Evolutionary conservation across 2,329 filamentous ascomycete genomes (phyloP), one percentile per base, ranked within the genome.

Genomic region (Penicillium brasilianum): DNA sequence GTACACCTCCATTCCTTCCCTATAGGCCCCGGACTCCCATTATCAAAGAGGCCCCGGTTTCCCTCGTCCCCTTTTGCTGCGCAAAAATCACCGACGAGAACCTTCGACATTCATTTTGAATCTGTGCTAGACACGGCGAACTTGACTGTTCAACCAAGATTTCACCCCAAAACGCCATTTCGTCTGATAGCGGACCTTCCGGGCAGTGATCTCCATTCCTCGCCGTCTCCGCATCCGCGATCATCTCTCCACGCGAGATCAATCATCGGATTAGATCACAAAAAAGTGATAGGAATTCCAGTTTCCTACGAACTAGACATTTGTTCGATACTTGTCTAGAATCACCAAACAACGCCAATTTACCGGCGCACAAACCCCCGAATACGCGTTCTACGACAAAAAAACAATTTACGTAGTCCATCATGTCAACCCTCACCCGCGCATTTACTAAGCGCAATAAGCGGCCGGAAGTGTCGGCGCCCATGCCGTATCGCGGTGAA

Each of bases 381-480:
- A 30, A 20, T 13, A 44, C 37, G 32, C 32, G 37, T 46, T 28
- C 46, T 44, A 5, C 49, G 32, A 63, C 49, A n/a, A 32, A 25
- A 28, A 28, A 25, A 60, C 54, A 55, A 32, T 50, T 34, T 28
- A 55, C 28, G 34, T 50, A 56, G 48, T 37, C 48, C 65, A 70
- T 59, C 62, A 80, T 78, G 76, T 75, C 77, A 52, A 72, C 72
- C 54, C 62, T 80, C 60, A 75, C 77, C 54, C 74, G 81, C 69
- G 81, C 80, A 30, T 81, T 83, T 62, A 83, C 81, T 61, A 81
- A 77, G 72, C 81, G 81, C 71, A 73, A 72, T 65, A 81, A 79
- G 71, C 77, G 78, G 55, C 76, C 77, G n/a, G 78, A 81, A 56
- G 76, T 81, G 20, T 80, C 78, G 4, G 72, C 75, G 1, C 75